A percentile compares a stretch with the other conserved stretches of the same genome.
phyloP scores from a whole-genome alignment of 2,329 filamentous ascomycete species.

The Talaromyces atroroseus region DNA sequence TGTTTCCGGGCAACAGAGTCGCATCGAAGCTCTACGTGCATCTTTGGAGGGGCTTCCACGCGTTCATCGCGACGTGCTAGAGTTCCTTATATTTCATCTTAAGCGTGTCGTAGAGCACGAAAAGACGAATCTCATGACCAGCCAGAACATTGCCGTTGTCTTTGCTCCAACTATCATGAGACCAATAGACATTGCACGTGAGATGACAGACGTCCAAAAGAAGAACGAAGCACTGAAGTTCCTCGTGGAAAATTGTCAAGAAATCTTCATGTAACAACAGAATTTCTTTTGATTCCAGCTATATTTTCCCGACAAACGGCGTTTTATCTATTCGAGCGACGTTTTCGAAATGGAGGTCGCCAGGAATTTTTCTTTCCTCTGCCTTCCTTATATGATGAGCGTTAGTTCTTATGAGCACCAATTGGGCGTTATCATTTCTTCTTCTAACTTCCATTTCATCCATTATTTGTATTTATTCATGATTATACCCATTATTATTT shows the following conservation, averaged over 20 bases:
- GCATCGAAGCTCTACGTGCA: constrained; percentile 64
- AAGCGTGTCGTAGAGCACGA: constrained; percentile 78
- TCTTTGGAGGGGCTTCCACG: constrained; percentile 74
- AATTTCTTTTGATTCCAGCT: no score
- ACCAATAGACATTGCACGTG: constrained; percentile 78
- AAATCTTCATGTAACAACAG: constrained; percentile 58
- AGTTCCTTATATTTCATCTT: constrained; percentile 92
- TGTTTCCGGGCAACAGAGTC: constrained; percentile 60
- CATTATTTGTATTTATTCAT: constrained; percentile 8
- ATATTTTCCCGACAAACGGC: not conserved
- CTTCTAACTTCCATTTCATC: constrained; percentile 4
- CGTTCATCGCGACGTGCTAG: constrained; percentile 80
- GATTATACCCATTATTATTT: constrained; percentile 11
- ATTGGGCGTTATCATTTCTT: constrained; percentile 3
- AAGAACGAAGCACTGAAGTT: constrained; percentile 93
- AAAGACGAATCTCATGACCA: constrained; percentile 89
- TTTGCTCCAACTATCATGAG: constrained; percentile 98
- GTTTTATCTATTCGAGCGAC: not conserved
- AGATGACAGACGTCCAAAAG: constrained; percentile 92
- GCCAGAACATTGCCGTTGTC: constrained; percentile 91
- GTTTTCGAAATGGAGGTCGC: not conserved
- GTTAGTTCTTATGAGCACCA: constrained; percentile 12
- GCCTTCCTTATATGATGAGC: constrained; percentile 9
- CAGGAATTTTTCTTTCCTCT: not conserved
- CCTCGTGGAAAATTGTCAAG: constrained; percentile 81